phyloP scores from a whole-genome alignment of 2,329 filamentous ascomycete genomes.

The Tolypocladium tundrense region DNA sequence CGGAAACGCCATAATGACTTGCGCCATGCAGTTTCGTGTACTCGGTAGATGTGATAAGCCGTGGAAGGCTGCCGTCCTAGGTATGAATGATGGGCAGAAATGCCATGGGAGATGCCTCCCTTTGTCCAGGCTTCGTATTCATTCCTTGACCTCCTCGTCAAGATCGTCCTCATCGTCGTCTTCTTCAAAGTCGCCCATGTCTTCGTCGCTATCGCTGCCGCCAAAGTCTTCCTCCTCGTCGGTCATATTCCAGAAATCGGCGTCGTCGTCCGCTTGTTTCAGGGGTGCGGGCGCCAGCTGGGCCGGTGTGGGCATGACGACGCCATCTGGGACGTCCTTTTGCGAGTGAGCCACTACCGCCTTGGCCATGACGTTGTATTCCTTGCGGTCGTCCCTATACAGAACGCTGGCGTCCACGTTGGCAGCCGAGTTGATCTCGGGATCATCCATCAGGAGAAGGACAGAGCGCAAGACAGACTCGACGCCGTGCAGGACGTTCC shows the following conservation, averaged over 20 bases:
- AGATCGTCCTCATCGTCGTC: slow-evolving; percentile 46
- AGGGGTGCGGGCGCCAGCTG: slow-evolving; percentile 51
- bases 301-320: slow-evolving; percentile 70
- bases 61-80: not conserved
- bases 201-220: slow-evolving; percentile 59
- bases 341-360: slow-evolving; percentile 65
- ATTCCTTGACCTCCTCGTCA: slow-evolving; percentile 8
- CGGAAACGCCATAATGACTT: not conserved
- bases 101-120: not conserved
- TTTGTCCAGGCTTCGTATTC: not conserved
- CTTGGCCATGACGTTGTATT: slow-evolving; percentile 61
- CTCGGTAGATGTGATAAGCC: not conserved
- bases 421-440: slow-evolving; percentile 85
- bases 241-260: slow-evolving; percentile 73
- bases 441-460: slow-evolving; percentile 82
- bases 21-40: slow-evolving; percentile 3
- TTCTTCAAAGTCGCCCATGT: slow-evolving; percentile 50
- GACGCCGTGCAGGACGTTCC: slow-evolving; percentile 87
- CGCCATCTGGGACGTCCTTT: slow-evolving; percentile 67
- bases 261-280: slow-evolving; percentile 54
- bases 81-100: too few relatives aligned
- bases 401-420: slow-evolving; percentile 89
- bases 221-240: slow-evolving; percentile 71
- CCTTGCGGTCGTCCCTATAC: slow-evolving; percentile 60
- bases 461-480: slow-evolving; percentile 93